These are phyloP conservation scores for Neonectria hederae DNA, from an alignment of 2,329 filamentous ascomycete genomes.

Conservation along the genomic window DNA sequence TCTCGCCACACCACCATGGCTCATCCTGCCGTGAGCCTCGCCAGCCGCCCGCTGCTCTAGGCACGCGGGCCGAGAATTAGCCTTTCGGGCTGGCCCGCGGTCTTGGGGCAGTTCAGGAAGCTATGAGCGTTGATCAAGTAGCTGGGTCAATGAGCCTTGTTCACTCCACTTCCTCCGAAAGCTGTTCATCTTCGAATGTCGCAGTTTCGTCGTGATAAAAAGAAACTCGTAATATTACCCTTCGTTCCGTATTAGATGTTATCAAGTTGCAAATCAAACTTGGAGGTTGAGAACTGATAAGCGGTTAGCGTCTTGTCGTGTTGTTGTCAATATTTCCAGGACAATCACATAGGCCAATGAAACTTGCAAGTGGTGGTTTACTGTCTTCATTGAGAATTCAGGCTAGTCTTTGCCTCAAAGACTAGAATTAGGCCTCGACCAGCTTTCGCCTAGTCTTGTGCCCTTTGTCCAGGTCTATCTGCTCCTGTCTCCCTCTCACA, in stretches of 20 bases:
- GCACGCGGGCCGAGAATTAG: slow-evolving; percentile 9
- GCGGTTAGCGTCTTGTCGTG: too few relatives aligned
- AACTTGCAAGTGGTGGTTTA: slow-evolving; percentile 25
- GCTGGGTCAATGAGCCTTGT: neutral
- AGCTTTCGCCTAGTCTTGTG: slow-evolving; percentile 8
- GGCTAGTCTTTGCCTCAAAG: slow-evolving; percentile 20
- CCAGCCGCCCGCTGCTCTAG: neutral
- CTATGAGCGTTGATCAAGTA: neutral
- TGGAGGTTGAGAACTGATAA: neutral
- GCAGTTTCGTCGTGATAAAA: too few relatives aligned
- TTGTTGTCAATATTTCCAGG: too few relatives aligned
- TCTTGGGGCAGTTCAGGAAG: neutral
- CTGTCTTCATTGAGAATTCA: slow-evolving; percentile 51
- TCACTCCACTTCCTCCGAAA: neutral
- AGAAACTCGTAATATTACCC: too few relatives aligned
- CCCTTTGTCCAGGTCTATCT: slow-evolving; percentile 35
- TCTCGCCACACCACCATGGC: neutral
- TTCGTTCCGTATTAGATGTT: neutral
- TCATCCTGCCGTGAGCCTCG: neutral
- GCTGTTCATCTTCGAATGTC: neutral
- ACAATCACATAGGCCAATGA: neutral
- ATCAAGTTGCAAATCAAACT: neutral
- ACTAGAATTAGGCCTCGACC: slow-evolving; percentile 5
- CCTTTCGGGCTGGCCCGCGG: slow-evolving; percentile 16
- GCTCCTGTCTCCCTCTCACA: slow-evolving; percentile 21